These are phyloP conservation scores for Tylopilus intermedius DNA, from an alignment of 768 basidiomycete species.

Conservation along the genomic window DNA sequence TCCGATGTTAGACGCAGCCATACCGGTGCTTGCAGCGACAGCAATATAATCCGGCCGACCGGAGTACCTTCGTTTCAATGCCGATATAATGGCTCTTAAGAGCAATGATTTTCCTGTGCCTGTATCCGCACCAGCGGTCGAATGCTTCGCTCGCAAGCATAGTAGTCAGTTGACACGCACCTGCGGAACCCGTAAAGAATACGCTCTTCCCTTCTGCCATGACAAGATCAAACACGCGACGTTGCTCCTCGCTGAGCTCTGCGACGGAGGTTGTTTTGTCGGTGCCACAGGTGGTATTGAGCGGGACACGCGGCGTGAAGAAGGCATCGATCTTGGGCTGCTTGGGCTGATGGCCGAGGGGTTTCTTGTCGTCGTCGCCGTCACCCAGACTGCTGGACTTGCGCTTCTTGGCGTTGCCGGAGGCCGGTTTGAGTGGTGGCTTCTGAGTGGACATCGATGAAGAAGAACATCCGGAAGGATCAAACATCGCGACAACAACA, in stretches of 20 bases:
- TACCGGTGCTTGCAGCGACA: constrained; percentile 42
- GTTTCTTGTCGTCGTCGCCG: neutral
- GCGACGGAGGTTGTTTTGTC: constrained; percentile 32
- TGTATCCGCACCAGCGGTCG: constrained; percentile 15
- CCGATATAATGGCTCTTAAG: constrained; percentile 51
- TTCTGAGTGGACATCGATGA: constrained; percentile 3
- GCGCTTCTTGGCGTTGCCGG: constrained; percentile 22
- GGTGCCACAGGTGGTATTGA: constrained; percentile 27
- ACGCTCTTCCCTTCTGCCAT: constrained; percentile 55
- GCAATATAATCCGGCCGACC: constrained; percentile 33
- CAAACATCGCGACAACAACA: constrained; percentile 17
- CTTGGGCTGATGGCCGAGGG: constrained; percentile 5
- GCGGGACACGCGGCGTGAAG: constrained; percentile 26
- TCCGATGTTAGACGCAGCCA: constrained; percentile 51
- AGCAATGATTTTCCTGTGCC: constrained; percentile 65
- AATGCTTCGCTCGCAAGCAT: neutral
- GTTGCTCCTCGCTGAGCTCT: constrained; percentile 51
- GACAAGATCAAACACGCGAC: constrained; percentile 44
- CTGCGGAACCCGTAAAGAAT: constrained; percentile 69
- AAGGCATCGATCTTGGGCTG: constrained; percentile 26
- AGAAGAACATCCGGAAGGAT: neutral
- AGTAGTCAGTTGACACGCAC: constrained; percentile 31
- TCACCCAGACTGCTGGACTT: constrained; percentile 12
- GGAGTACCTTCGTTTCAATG: constrained; percentile 38
- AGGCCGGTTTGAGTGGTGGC: constrained; percentile 6